These are phyloP conservation scores for Hebeloma cylindrosporum DNA, from an alignment of 768 basidiomycete genomes.

Conservation along the genomic window DNA sequence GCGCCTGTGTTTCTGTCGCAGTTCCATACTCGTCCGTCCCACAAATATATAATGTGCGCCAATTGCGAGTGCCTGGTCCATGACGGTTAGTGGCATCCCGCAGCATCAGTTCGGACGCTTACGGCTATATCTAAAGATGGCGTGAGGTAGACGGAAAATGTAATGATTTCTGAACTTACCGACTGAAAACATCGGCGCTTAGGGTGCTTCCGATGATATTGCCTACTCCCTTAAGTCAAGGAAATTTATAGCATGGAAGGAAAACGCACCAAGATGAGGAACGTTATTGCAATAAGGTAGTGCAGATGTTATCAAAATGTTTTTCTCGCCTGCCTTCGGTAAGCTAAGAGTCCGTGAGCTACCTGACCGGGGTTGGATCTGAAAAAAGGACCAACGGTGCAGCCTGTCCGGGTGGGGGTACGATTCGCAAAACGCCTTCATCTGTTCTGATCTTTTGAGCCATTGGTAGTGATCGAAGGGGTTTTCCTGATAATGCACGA, in stretches of 20 bases:
- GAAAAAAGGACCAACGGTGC: conserved; percentile 42
- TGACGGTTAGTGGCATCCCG: conserved; percentile 5
- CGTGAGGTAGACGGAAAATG: conserved; percentile 1
- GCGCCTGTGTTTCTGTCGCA: conserved; percentile 95
- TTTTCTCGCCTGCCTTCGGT: conserved; percentile 84
- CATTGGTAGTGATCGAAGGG: conserved; percentile 33
- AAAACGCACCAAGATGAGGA: conserved; percentile 81
- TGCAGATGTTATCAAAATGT: conserved; percentile 92
- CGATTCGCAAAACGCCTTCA: conserved; percentile 48
- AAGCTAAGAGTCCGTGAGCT: conserved; percentile 34
- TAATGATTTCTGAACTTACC: conserved; percentile 52
- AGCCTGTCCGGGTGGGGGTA: conserved; percentile 51
- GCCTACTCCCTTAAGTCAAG: conserved; percentile 38
- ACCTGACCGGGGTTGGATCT: conserved; percentile 9
- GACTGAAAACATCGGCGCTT: conserved; percentile 95
- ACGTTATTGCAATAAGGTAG: conserved; percentile 97
- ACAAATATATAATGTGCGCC: conserved; percentile 90
- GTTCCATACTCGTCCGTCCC: conserved; percentile 99
- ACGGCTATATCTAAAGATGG: conserved; percentile 59
- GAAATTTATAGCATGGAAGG: background rate
- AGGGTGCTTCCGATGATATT: conserved; percentile 95
- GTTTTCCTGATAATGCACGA: too few species aligned
- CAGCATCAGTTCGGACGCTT: conserved; percentile 30
- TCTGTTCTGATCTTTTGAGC: conserved; percentile 53
- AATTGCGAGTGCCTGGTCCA: conserved; percentile 66